Evolutionary conservation across 1,284 basidiomycete species (phyloP).

Genomic region (Afroboletus lepidellus): DNA sequence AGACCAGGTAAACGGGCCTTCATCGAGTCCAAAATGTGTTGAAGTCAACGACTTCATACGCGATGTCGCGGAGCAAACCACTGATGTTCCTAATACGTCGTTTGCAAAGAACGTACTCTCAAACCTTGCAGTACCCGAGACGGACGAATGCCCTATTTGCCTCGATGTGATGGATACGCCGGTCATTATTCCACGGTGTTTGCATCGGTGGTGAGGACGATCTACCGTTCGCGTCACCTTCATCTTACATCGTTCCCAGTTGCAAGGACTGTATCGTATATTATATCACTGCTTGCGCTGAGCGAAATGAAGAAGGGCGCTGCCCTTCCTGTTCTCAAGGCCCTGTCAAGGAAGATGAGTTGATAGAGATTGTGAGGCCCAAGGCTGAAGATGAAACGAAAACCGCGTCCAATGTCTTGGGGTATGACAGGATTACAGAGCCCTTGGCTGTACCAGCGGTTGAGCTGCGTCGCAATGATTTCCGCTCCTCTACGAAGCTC

Average conservation of each 20-base stretch:
- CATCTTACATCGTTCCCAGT: conserved; percentile 37
- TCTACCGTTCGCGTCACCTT: not conserved
- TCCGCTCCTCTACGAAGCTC: conserved; percentile 86
- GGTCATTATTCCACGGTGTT: conserved; percentile 74
- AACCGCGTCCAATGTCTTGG: not conserved
- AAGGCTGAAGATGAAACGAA: conserved; percentile 25
- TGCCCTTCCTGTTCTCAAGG: conserved; percentile 71
- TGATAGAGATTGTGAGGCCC: conserved; percentile 61
- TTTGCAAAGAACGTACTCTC: conserved; percentile 70
- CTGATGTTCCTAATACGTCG: conserved; percentile 36
- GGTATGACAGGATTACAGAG: not conserved
- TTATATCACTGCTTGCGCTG: conserved; percentile 62
- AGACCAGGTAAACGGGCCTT: conserved; percentile 41
- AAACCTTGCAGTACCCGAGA: conserved; percentile 44
- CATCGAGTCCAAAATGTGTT: conserved; percentile 38
- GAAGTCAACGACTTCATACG: conserved; percentile 65
- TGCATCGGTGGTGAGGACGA: conserved; percentile 67
- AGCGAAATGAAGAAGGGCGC: conserved; percentile 63
- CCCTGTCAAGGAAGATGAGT: conserved; percentile 66
- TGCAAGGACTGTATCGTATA: conserved; percentile 84
- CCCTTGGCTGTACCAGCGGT: conserved; percentile 42
- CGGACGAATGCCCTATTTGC: conserved; percentile 80
- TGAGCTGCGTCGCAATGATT: conserved; percentile 74
- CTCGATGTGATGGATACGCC: conserved; percentile 70
- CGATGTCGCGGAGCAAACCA: conserved; percentile 48